Evolutionary conservation across 257 asterid species (phyloP).

Genomic region (Petrea volubilis): DNA sequence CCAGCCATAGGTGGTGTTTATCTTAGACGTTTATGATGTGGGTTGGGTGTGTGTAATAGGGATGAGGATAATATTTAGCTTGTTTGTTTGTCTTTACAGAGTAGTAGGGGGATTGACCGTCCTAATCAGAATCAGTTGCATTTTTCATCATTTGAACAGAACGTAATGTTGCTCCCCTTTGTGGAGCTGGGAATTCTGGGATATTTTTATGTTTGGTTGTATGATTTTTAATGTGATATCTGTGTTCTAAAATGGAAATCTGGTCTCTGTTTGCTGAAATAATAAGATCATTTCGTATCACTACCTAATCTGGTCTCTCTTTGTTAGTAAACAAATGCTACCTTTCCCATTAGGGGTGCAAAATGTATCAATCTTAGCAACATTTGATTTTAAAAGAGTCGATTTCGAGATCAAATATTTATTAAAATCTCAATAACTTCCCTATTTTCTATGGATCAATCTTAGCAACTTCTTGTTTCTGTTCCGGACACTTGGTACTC

Average conservation of each 20-base stretch:
- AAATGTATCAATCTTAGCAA: no score
- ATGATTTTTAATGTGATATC: slow-evolving; percentile 25
- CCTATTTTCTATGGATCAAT: no score
- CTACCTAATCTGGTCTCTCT: not conserved
- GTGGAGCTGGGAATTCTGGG: slow-evolving; percentile 35
- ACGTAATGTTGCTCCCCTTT: slow-evolving; percentile 34
- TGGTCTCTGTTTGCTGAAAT: not conserved
- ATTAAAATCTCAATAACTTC: no score
- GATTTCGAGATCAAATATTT: no score
- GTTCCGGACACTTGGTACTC: no score
- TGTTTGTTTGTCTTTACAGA: slow-evolving; percentile 34
- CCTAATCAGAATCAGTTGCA: slow-evolving; percentile 33
- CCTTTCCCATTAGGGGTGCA: no score
- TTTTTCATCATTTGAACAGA: slow-evolving; percentile 40
- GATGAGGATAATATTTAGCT: slow-evolving; percentile 28
- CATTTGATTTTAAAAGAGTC: no score
- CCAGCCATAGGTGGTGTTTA: slow-evolving; percentile 27
- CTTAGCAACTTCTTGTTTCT: no score
- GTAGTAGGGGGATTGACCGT: slow-evolving; percentile 42
- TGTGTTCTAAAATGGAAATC: not conserved
- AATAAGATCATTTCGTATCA: no score
- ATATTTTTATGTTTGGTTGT: slow-evolving; percentile 32
- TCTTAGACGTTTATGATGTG: slow-evolving; percentile 30
- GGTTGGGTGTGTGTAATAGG: slow-evolving; percentile 64
- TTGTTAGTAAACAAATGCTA: not conserved